phyloP scores from a whole-genome alignment of 202 grass and related monocot genomes.

The Zizania palustris region DNA sequence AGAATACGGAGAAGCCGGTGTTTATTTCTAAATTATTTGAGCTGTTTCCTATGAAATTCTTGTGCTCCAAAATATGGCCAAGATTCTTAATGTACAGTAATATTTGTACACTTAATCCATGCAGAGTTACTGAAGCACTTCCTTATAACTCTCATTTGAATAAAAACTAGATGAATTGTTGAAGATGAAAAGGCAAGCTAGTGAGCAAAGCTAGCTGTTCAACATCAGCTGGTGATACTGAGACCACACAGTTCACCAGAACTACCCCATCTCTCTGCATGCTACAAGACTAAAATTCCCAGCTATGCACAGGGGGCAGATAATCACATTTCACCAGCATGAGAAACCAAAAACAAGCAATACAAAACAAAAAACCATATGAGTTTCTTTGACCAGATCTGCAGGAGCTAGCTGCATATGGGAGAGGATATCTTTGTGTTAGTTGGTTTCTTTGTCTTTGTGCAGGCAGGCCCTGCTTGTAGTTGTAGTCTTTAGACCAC shows the following conservation, averaged over 20 bases:
- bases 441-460: constrained; percentile 58
- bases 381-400: constrained; percentile 67
- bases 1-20: too few relatives aligned
- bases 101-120: not conserved
- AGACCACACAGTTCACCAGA: not conserved
- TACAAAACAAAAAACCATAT: constrained; percentile 46
- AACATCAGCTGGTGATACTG: not conserved
- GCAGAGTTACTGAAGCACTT: not conserved
- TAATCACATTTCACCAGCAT: constrained; percentile 43
- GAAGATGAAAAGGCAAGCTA: not conserved
- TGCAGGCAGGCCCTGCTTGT: constrained; percentile 43
- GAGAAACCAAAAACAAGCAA: constrained; percentile 51
- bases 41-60: not conserved
- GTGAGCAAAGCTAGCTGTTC: too few relatives aligned
- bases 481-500: constrained; percentile 41
- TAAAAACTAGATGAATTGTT: too few relatives aligned
- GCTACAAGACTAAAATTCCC: constrained; percentile 8
- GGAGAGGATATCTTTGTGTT: constrained; percentile 51
- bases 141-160: not conserved
- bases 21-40: not conserved
- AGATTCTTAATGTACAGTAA: not conserved
- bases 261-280: not conserved
- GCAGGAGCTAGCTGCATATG: constrained; percentile 48
- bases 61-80: not conserved
- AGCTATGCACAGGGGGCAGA: constrained; percentile 41